A percentile compares a stretch with the other conserved stretches of the same genome.
Evolutionary conservation across 495 filamentous ascomycete species (phyloP).

Genomic region (Hypoxylon fragiforme): DNA sequence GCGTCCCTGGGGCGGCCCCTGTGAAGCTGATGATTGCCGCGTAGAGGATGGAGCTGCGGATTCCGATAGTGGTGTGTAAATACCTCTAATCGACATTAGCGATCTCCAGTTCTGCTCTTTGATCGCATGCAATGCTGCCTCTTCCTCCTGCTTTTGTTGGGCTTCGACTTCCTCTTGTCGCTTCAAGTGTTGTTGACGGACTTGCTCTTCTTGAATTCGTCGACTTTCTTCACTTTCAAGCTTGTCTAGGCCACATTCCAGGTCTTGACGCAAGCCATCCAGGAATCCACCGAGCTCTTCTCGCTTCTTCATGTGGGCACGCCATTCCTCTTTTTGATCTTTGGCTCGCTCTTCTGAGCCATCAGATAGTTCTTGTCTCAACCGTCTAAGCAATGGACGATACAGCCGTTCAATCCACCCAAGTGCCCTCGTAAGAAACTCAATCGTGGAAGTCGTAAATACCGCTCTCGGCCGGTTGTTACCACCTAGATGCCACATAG

Average conservation of each 20-base stretch:
- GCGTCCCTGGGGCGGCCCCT: not conserved
- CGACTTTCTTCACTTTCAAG: conserved; percentile 18
- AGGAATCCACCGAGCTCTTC: conserved; percentile 22
- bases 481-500: conserved; percentile 29
- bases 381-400: conserved; percentile 14
- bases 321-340: not conserved
- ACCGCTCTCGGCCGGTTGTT: conserved; percentile 4
- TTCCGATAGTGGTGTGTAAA: conserved; percentile 18
- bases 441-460: conserved; percentile 28
- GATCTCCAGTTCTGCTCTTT: conserved; percentile 28
- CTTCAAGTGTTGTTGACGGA: not conserved
- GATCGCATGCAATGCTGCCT: conserved; percentile 6
- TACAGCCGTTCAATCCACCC: conserved; percentile 28
- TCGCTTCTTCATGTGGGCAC: conserved; percentile 1
- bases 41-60: conserved; percentile 6
- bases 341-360: not conserved
- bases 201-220: conserved; percentile 2
- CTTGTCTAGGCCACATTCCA: conserved; percentile 7
- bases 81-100: conserved; percentile 20
- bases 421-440: conserved; percentile 25
- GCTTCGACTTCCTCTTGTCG: conserved; percentile 18
- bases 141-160: conserved; percentile 10
- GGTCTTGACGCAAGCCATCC: conserved; percentile 3
- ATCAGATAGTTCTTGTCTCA: conserved; percentile 1
- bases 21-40: not conserved